phyloP scores from a whole-genome alignment of 2,329 filamentous ascomycete genomes.

The Raffaelea deltoideospora region DNA sequence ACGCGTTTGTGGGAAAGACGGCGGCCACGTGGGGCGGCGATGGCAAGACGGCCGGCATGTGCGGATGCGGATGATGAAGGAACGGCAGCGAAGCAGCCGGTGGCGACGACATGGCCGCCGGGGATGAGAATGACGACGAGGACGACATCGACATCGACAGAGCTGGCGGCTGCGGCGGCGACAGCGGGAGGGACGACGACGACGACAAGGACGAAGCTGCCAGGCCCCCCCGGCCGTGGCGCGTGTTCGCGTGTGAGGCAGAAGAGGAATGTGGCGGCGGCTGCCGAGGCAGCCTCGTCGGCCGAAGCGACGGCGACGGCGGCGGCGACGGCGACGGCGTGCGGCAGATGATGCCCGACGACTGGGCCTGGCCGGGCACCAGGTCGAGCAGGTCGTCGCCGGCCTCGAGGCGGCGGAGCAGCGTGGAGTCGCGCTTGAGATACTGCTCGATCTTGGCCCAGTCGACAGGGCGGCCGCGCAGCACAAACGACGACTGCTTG shows the following conservation, averaged over 20 bases:
- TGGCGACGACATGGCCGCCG: background rate
- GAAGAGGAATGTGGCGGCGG: too few species aligned
- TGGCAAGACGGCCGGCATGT: background rate
- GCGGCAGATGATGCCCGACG: constrained; percentile 11
- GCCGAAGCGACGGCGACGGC: constrained; percentile 1
- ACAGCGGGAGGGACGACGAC: background rate
- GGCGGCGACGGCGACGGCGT: constrained; percentile 11
- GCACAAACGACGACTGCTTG: constrained; percentile 12
- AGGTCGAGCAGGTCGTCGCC: constrained; percentile 8
- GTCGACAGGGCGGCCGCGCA: constrained; percentile 14
- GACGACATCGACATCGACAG: background rate
- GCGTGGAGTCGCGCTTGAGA: constrained; percentile 13
- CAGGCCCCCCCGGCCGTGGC: too few species aligned
- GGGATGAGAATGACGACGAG: background rate
- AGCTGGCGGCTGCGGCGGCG: background rate
- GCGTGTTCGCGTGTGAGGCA: too few species aligned
- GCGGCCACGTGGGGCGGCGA: background rate
- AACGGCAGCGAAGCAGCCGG: background rate
- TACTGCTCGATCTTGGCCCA: constrained; percentile 15
- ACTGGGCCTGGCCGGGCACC: constrained; percentile 5
- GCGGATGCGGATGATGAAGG: background rate
- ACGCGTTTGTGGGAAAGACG: background rate
- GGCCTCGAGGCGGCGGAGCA: constrained; percentile 7
- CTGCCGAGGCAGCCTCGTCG: background rate
- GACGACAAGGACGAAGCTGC: background rate